Conservation (phyloP, 192 early-diverging fungal species). For the Backusella australiensis region DNA sequence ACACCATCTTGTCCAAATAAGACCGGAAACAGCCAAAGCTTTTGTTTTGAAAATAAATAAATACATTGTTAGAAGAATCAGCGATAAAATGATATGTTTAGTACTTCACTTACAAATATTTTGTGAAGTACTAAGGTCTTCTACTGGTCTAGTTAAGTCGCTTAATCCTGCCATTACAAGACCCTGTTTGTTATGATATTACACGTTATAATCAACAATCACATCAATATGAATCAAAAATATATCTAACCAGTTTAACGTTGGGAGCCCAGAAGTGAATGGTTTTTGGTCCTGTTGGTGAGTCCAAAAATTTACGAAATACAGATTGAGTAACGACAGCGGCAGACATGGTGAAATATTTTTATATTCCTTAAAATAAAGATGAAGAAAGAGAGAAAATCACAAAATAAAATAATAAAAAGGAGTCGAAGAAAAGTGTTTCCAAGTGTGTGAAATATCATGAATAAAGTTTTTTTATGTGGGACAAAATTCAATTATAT, state of each 20-base stretch:
- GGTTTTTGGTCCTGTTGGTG: constrained; percentile 86
- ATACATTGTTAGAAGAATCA: not conserved
- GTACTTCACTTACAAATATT: constrained; percentile 50
- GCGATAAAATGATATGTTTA: not conserved
- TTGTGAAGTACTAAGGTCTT: constrained; percentile 84
- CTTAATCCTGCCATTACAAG: constrained; percentile 91
- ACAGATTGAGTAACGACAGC: constrained; percentile 49
- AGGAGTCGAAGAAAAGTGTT: not conserved
- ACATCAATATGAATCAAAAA: not conserved
- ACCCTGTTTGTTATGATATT: constrained; percentile 50
- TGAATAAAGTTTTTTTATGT: constrained; percentile 8
- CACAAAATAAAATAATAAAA: not conserved
- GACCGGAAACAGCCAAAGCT: constrained; percentile 90
- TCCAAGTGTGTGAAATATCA: constrained; percentile 11
- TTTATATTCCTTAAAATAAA: not conserved
- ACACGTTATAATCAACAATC: not conserved
- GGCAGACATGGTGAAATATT: constrained; percentile 2
- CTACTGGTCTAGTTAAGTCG: constrained; percentile 84
- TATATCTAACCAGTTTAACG: constrained; percentile 72
- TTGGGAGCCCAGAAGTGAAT: constrained; percentile 98
- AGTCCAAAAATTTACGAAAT: constrained; percentile 73
- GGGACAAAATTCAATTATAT: not conserved
- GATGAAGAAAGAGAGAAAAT: not conserved
- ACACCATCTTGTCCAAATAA: constrained; percentile 97
- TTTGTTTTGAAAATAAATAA: not conserved